Base-by-base conservation (phyloP, 768 basidiomycete genomes). In the Coprinopsis sp. region DNA sequence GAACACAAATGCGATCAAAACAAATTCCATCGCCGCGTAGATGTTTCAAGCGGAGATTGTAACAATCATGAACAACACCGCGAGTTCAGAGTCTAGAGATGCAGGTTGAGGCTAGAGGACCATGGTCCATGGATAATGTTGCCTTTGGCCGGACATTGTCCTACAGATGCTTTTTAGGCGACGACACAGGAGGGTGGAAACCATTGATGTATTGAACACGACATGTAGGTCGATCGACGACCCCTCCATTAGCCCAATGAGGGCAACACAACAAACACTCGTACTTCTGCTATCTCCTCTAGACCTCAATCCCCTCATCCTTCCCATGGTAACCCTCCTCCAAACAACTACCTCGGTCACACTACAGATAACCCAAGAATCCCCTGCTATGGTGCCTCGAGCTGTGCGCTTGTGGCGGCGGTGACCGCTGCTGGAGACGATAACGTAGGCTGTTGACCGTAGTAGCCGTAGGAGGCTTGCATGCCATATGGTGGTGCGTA, bases 351-450 rank as follows among this genome's bases (percentile, higher is more conserved):
- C 8, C 8, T 10, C 36, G 36, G 18, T 10, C 19, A 6, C 10
- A 6, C 44, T 45, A 49, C 39, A 49, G 29, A 27, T 49, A 49
- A 11, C 47, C 47, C 29, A 49, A 36, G 47, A 49, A 49, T 19
- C 47, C 47, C 18, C 48, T 33, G 12, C 33, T 37, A 27, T 28
- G 25, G 11, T 30, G 29, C 24, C 48, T 40, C 40, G 46, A 47
- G 37, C 37, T 39, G 19, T 42, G 38, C 42, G 33, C 28, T 36
- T 25, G n/a, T 49, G 40, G 13, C 33, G 27, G 14, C 37, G 4
- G 25, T 16, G 11, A 13, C 34, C 13, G 10, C 41, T 33, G 24
- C 28, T 22, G 2, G 48, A 49, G 34, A 43, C 18, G 28, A 49
- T 31, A 19, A 49, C 48, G 23, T 24, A 27, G 21, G 23, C 4